Percentiles rank a stretch among this genome's conserved stretches.
Conservation (phyloP, 306 rosid species). For the cucumber (Cucumis sativus) region Cucumber_9930_V3 NC_026656.2:24061001-24061500, state of each 20-base stretch:
- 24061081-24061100: conserved; percentile 36
- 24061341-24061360: conserved; percentile 45
- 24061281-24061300: conserved; percentile 35
- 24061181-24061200: conserved; percentile 62
- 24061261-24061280: conserved; percentile 45
- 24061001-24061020: conserved; percentile 38
- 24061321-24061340: conserved; percentile 40
- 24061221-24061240: conserved; percentile 40
- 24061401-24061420: conserved; percentile 64
- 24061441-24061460: conserved; percentile 32
- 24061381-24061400: conserved; percentile 54
- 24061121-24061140: conserved; percentile 57
- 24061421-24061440: conserved; percentile 54
- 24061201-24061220: conserved; percentile 41
- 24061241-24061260: conserved; percentile 34
- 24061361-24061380: conserved; percentile 54
- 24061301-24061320: conserved; percentile 37
- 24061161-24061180: conserved; percentile 69
- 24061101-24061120: conserved; percentile 43
- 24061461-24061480: conserved; percentile 46
- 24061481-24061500: conserved; percentile 32
- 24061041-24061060: conserved; percentile 60
- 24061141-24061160: conserved; percentile 42
- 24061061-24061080: conserved; percentile 48
- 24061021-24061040: conserved; percentile 44